phyloP scores from a whole-genome alignment of 768 basidiomycete genomes.

The Boletus huronensis region DNA sequence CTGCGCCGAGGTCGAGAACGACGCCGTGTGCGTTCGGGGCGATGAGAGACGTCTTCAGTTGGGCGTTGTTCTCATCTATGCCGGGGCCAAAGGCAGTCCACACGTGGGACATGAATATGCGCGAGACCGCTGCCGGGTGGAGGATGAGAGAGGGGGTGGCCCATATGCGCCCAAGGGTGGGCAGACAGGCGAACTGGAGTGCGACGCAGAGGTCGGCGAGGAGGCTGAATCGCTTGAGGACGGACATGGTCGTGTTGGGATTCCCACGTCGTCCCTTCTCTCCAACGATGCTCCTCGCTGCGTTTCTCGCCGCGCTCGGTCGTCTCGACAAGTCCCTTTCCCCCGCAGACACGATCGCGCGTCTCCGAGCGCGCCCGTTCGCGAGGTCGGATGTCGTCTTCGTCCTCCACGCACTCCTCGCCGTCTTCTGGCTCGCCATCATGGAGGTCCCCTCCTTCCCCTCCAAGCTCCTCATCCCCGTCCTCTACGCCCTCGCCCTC shows the following conservation, averaged over 20 bases:
- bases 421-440: conserved; percentile 66
- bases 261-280: neutral
- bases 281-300: conserved; percentile 39
- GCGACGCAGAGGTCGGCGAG: conserved; percentile 42
- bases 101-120: conserved; percentile 54
- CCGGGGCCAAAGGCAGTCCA: conserved; percentile 51
- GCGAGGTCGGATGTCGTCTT: conserved; percentile 56
- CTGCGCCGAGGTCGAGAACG: conserved; percentile 68
- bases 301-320: conserved; percentile 57
- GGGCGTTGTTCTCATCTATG: conserved; percentile 41
- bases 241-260: conserved; percentile 12
- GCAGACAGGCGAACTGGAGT: conserved; percentile 34
- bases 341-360: conserved; percentile 59
- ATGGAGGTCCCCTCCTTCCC: conserved; percentile 71
- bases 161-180: conserved; percentile 46
- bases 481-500: conserved; percentile 64
- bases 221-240: conserved; percentile 31
- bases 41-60: conserved; percentile 47
- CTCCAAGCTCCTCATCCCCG: conserved; percentile 72
- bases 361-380: conserved; percentile 57
- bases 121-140: conserved; percentile 43
- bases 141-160: conserved; percentile 44
- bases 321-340: conserved; percentile 77
- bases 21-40: conserved; percentile 53
- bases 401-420: conserved; percentile 59